phyloP scores from a whole-genome alignment of 768 basidiomycete genomes.

The Hemileccinum rubropunctum region DNA sequence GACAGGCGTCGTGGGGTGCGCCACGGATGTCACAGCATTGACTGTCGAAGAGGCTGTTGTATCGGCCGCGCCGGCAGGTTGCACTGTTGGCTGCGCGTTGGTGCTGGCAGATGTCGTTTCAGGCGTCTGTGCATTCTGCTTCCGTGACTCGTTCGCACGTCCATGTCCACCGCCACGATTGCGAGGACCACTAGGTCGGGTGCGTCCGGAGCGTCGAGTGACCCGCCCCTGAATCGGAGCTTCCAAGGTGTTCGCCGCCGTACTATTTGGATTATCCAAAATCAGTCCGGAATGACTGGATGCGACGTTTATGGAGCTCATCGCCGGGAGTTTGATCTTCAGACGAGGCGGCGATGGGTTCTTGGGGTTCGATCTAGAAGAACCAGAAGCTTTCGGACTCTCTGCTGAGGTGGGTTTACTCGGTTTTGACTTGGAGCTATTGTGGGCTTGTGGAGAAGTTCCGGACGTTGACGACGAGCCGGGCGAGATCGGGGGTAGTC shows the following conservation, averaged over 20 bases:
- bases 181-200: conserved; percentile 1
- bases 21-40: neutral
- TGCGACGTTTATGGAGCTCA: neutral
- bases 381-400: neutral
- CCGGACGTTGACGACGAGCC: neutral
- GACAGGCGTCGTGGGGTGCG: neutral
- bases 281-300: neutral
- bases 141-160: no score
- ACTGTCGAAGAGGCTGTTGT: neutral
- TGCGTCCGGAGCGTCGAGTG: neutral
- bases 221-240: no score
- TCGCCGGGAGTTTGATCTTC: conserved; percentile 3
- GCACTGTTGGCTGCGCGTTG: no score
- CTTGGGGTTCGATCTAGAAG: neutral
- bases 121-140: neutral
- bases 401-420: neutral
- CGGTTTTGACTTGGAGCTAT: neutral
- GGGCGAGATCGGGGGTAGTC: conserved; percentile 2
- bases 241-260: neutral
- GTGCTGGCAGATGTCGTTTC: neutral
- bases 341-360: neutral
- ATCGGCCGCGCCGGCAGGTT: neutral
- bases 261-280: neutral
- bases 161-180: neutral
- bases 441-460: neutral